Conservation (phyloP, 163 green algal genomes). For the Scenedesmus sp. region DNA sequence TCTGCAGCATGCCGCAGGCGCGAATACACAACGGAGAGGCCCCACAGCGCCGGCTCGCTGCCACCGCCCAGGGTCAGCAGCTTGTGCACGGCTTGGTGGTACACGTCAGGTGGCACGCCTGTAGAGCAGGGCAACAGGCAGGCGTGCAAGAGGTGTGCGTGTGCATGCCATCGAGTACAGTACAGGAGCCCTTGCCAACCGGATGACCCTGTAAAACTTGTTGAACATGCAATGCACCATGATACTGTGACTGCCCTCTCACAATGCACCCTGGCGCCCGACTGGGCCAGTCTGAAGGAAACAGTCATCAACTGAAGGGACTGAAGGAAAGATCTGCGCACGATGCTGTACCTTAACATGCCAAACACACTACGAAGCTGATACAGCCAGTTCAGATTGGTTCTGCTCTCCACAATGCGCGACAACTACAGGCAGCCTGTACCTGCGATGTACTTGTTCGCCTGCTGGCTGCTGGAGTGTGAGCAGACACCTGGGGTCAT, state of each 20-base stretch:
- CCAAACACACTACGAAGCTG: no score
- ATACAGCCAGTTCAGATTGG: no score
- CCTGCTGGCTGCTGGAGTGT: slow-evolving; percentile 8
- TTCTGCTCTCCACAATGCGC: not conserved
- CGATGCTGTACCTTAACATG: no score
- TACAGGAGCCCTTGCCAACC: not conserved
- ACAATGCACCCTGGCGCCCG: no score
- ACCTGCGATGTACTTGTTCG: slow-evolving; percentile 35
- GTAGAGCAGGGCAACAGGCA: not conserved
- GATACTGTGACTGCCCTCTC: no score
- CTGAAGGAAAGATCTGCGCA: no score
- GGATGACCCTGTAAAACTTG: no score
- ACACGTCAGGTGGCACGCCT: slow-evolving; percentile 42
- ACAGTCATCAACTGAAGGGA: no score
- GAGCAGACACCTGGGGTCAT: slow-evolving; percentile 23
- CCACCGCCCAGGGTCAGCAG: not conserved
- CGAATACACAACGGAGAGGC: not conserved
- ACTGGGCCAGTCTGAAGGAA: no score
- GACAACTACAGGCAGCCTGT: not conserved
- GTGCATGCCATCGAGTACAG: not conserved
- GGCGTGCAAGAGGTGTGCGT: not conserved
- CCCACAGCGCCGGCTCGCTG: slow-evolving; percentile 33
- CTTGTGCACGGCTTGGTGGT: slow-evolving; percentile 32
- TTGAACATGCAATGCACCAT: no score
- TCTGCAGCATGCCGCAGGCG: slow-evolving; percentile 20